phyloP scores from a whole-genome alignment of 1,139 yeast species.

The Diutina siamensis region DNA sequence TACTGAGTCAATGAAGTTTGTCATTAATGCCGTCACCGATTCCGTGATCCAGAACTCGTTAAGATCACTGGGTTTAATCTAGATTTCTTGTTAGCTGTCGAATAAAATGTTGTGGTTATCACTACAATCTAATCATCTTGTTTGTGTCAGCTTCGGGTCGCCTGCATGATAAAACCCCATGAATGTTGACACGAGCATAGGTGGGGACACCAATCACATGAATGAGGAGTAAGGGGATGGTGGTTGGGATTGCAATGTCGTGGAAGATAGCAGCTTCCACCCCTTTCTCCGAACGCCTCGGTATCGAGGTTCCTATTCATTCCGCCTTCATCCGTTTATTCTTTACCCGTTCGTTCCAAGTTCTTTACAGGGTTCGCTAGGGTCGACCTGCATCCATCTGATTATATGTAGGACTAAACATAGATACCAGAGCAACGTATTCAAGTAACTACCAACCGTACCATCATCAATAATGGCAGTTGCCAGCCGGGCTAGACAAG shows the following conservation, averaged over 20 bases:
- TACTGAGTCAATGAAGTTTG: conserved; percentile 76
- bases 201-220: not conserved
- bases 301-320: too few relatives aligned
- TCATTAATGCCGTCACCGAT: conserved; percentile 86
- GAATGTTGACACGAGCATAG: too few relatives aligned
- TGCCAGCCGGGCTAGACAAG: not conserved
- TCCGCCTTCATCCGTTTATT: too few relatives aligned
- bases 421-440: not conserved
- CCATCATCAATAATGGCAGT: not conserved
- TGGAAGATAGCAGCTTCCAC: not conserved
- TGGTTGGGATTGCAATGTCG: not conserved
- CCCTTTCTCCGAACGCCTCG: too few relatives aligned
- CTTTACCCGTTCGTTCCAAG: too few relatives aligned
- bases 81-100: not conserved
- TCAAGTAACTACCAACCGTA: not conserved
- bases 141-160: too few relatives aligned
- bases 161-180: too few relatives aligned
- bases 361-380: too few relatives aligned
- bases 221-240: not conserved
- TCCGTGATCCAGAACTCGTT: conserved; percentile 76
- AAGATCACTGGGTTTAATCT: conserved; percentile 69
- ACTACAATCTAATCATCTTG: too few relatives aligned
- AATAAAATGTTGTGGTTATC: too few relatives aligned
- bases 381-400: too few relatives aligned
- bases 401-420: not conserved